phyloP scores from a whole-genome alignment of 2,329 filamentous ascomycete genomes.

The Aspergillus sojae region DNA sequence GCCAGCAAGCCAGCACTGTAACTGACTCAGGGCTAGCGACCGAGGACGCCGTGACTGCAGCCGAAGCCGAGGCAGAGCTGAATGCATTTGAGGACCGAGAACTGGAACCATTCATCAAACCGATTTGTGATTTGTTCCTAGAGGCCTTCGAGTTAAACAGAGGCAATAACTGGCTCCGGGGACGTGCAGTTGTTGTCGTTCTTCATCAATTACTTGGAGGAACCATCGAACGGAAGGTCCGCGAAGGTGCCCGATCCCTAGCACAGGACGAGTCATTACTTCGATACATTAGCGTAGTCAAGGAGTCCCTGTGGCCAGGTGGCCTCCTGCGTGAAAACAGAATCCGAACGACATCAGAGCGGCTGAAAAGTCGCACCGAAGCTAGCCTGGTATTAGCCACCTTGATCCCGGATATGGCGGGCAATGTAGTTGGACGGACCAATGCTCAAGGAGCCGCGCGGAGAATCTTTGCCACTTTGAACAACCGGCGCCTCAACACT shows the following conservation, averaged over 20 bases:
- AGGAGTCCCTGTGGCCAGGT: constrained; percentile 76
- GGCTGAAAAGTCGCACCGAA: constrained; percentile 78
- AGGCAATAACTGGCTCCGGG: constrained; percentile 96
- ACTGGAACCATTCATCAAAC: constrained; percentile 93
- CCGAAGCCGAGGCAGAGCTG: constrained; percentile 89
- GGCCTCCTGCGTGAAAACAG: constrained; percentile 51
- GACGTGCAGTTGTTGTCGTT: constrained; percentile 92
- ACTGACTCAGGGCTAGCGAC: constrained; percentile 53
- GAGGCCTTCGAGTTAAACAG: constrained; percentile 93
- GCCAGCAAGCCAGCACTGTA: constrained; percentile 46
- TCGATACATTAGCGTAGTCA: constrained; percentile 73
- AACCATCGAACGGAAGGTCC: constrained; percentile 92
- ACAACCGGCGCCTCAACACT: constrained; percentile 83
- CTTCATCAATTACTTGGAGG: constrained; percentile 93
- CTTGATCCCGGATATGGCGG: constrained; percentile 85
- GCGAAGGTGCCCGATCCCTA: constrained; percentile 75
- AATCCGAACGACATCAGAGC: constrained; percentile 70
- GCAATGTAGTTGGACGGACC: constrained; percentile 85
- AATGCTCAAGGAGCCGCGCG: constrained; percentile 91
- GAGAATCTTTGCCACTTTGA: constrained; percentile 85
- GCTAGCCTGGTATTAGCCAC: constrained; percentile 87
- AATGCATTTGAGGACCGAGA: constrained; percentile 90
- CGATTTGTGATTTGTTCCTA: constrained; percentile 95
- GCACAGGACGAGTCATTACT: constrained; percentile 78
- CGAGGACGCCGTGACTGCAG: constrained; percentile 55